A percentile compares a stretch with the other conserved stretches of the same genome.
Conservation (phyloP, 108 stramenopile genomes). For the Parietichytrium sp. region DNA sequence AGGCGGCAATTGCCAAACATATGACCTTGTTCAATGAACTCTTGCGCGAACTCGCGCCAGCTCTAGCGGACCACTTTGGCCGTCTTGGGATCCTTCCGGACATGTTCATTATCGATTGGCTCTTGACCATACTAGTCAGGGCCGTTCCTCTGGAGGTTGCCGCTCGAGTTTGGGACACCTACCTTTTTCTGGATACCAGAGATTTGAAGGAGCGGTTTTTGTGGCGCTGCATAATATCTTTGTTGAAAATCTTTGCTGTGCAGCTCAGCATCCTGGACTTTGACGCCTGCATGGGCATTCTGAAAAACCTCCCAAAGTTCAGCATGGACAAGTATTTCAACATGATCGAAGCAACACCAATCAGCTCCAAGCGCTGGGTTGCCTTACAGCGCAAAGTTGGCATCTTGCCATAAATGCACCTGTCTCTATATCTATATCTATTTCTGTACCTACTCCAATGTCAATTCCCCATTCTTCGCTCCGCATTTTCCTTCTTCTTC, state of each 20-base stretch:
- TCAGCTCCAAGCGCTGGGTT: no score
- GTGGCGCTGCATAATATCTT: not conserved
- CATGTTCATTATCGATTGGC: slow-evolving; percentile 27
- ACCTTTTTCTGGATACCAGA: not conserved
- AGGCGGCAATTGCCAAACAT: not conserved
- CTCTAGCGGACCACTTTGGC: not conserved
- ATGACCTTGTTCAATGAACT: slow-evolving; percentile 9
- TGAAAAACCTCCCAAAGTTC: not conserved
- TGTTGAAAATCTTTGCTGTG: slow-evolving; percentile 18
- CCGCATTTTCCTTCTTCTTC: no score
- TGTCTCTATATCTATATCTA: no score
- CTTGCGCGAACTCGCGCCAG: not conserved
- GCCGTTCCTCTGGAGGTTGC: not conserved
- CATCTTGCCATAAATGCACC: no score
- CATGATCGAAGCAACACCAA: no score
- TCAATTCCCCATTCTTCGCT: no score
- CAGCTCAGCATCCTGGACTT: slow-evolving; percentile 30
- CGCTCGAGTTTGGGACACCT: slow-evolving; percentile 24
- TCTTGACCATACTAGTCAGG: not conserved
- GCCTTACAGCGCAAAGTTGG: no score
- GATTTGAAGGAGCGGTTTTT: slow-evolving; percentile 32
- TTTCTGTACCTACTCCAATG: no score
- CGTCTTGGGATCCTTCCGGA: not conserved
- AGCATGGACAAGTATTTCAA: slow-evolving; percentile 26
- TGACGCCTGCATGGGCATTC: not conserved